Evolutionary conservation across 768 basidiomycete species (phyloP).

Genomic region (Tricholoma bakamatsutake): DNA sequence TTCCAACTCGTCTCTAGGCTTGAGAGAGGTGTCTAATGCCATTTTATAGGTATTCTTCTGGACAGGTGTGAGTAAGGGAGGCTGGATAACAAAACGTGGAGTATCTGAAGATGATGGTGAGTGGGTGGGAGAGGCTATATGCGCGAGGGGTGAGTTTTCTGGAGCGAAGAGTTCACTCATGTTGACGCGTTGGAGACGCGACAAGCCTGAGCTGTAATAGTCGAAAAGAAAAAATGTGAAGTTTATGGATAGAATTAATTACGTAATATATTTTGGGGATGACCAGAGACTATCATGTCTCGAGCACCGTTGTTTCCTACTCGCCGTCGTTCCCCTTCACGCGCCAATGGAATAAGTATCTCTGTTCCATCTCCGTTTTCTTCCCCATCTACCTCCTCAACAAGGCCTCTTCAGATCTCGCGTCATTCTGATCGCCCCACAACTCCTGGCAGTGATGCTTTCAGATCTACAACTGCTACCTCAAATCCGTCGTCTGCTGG

Average conservation of each 20-base stretch:
- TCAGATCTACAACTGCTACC: conserved; percentile 27
- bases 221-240: neutral
- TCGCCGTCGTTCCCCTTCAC: conserved; percentile 45
- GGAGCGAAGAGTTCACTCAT: conserved; percentile 22
- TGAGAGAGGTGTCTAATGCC: conserved; percentile 26
- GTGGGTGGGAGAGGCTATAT: neutral
- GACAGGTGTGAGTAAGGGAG: conserved; percentile 31
- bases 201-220: neutral
- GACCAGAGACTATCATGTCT: conserved; percentile 42
- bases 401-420: conserved; percentile 56
- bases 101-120: neutral
- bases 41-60: conserved; percentile 38
- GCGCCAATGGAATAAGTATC: conserved; percentile 30
- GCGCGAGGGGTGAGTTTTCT: neutral
- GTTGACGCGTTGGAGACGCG: neutral
- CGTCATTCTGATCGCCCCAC: conserved; percentile 49
- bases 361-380: conserved; percentile 31
- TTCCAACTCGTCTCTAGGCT: conserved; percentile 24
- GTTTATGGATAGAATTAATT: neutral
- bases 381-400: conserved; percentile 29
- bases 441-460: conserved; percentile 41
- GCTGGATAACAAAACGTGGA: conserved; percentile 28
- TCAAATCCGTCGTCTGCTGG: conserved; percentile 37
- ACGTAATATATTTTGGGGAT: neutral
- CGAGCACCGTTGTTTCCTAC: conserved; percentile 51